phyloP scores from a whole-genome alignment of 805 yeast genomes.

The Saccharomycopsis fermentans region DNA sequence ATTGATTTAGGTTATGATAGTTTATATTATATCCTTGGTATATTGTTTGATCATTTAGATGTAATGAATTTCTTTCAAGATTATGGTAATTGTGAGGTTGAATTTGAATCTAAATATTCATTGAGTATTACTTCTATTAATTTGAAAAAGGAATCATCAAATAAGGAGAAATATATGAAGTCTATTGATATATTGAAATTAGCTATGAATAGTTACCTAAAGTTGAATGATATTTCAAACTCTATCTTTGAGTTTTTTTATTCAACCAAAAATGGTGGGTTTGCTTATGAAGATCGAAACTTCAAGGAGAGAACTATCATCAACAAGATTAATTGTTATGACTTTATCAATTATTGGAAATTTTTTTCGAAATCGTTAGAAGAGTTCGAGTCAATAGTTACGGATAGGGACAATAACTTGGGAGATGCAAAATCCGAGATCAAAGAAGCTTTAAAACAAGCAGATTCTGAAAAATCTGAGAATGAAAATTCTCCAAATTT shows the following conservation, averaged over 20 bases:
- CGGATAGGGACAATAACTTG: neutral
- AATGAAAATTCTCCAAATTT: neutral
- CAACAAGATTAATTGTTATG: constrained; percentile 6
- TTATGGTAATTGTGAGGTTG: constrained; percentile 6
- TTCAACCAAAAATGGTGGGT: neutral
- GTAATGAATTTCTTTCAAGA: constrained; percentile 10
- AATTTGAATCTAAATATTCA: constrained; percentile 12
- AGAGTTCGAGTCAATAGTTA: neutral
- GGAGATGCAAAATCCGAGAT: neutral
- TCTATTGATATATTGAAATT: constrained; percentile 13
- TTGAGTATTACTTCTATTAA: constrained; percentile 6
- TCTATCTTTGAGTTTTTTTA: neutral
- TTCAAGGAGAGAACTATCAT: neutral
- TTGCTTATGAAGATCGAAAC: neutral
- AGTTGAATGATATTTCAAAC: constrained; percentile 14
- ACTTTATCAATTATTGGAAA: constrained; percentile 13
- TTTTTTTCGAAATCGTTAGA: constrained; percentile 4
- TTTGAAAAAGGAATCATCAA: neutral
- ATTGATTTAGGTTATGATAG: constrained; percentile 11
- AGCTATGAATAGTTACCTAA: constrained; percentile 13
- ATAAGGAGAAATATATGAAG: neutral
- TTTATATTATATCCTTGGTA: constrained; percentile 8
- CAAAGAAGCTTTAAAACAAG: neutral
- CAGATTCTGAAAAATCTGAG: neutral
- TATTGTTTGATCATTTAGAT: constrained; percentile 4